These are phyloP conservation scores for Stephania cephalantha DNA, from an alignment of 164 flowering plant species.

Conservation along the genomic window DNA sequence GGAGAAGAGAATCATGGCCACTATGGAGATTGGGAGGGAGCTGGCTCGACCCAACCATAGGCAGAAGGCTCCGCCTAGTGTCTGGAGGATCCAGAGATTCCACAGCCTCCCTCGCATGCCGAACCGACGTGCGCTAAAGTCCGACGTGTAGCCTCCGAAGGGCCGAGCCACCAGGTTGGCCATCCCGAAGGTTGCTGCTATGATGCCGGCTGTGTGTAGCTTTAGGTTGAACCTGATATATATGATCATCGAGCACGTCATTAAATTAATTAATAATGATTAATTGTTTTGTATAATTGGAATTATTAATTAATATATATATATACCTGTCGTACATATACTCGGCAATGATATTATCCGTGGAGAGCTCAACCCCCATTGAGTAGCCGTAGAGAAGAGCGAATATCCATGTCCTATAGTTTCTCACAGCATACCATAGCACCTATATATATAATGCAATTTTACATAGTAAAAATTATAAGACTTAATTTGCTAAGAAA, in stretches of 20 bases:
- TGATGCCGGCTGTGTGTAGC: slow-evolving; percentile 67
- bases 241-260: slow-evolving; percentile 9
- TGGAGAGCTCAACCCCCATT: slow-evolving; percentile 67
- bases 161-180: slow-evolving; percentile 69
- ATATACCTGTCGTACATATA: slow-evolving; percentile 57
- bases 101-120: slow-evolving; percentile 76
- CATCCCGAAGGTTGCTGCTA: slow-evolving; percentile 74
- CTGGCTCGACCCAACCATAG: slow-evolving; percentile 56
- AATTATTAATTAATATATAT: too few species aligned
- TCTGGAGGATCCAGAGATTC: slow-evolving; percentile 69
- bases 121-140: slow-evolving; percentile 36
- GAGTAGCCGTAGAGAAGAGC: slow-evolving; percentile 67
- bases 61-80: slow-evolving; percentile 66
- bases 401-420: slow-evolving; percentile 78
- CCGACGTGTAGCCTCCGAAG: slow-evolving; percentile 59
- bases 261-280: too few species aligned
- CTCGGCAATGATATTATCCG: slow-evolving; percentile 67
- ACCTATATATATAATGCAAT: slow-evolving; percentile 37
- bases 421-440: slow-evolving; percentile 51
- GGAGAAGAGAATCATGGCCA: slow-evolving; percentile 67
- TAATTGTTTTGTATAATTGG: too few species aligned
- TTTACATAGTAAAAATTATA: too few species aligned
- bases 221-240: slow-evolving; percentile 49
- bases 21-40: slow-evolving; percentile 48
- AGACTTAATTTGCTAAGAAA: too few species aligned